These are phyloP conservation scores for Suillus occidentalis DNA, from an alignment of 768 basidiomycete genomes.

Conservation along the genomic window DNA sequence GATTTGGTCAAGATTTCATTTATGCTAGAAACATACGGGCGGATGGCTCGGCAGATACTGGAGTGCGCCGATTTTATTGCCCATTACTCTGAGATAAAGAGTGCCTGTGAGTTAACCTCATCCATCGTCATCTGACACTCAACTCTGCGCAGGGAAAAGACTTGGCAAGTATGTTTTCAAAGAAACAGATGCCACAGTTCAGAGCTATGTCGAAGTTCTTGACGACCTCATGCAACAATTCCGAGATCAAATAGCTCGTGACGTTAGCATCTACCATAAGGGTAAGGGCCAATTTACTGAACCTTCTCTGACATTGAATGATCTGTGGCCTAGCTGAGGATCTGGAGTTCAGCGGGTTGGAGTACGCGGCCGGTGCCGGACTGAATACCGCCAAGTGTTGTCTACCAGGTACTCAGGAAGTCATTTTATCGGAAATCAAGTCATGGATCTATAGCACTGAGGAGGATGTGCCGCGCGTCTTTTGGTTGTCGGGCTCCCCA, in stretches of 20 bases:
- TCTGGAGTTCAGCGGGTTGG: too few species aligned
- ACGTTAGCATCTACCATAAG: too few species aligned
- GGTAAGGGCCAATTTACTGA: too few species aligned
- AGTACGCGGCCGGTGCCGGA: too few species aligned
- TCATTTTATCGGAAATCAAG: not conserved
- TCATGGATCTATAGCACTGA: not conserved
- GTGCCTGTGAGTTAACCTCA: not conserved
- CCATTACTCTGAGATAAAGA: not conserved
- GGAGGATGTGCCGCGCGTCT: not conserved
- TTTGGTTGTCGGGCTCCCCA: not conserved
- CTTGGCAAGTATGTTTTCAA: not conserved
- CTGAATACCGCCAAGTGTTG: not conserved
- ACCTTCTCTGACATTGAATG: too few species aligned
- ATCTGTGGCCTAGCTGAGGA: too few species aligned
- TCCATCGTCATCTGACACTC: not conserved
- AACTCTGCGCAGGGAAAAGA: not conserved
- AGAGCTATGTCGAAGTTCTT: not conserved
- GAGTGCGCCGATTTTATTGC: not conserved
- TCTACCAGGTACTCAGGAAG: not conserved
- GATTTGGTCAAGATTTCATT: not conserved
- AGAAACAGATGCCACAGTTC: not conserved
- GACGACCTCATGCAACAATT: not conserved
- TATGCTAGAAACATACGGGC: not conserved
- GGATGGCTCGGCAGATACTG: not conserved
- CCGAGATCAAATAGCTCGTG: not conserved